Evolutionary conservation across 2,329 filamentous ascomycete genomes (phyloP), one percentile per base, ranked within the genome.

Genomic region (Diaporthe citri): DNA sequence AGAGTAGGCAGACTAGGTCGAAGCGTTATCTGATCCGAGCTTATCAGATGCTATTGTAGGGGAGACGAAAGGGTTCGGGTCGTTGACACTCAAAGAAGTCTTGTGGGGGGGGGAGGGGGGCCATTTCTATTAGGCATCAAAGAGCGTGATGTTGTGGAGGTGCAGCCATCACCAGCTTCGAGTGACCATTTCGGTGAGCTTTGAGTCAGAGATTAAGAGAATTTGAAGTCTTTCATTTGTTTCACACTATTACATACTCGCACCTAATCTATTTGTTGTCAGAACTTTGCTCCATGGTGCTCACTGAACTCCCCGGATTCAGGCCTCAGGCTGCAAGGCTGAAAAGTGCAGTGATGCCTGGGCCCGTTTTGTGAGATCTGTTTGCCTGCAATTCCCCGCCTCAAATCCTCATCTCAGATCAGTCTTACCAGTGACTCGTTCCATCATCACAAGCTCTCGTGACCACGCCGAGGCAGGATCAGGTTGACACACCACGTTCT

Each of bases 251-350:
- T 31, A 8, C 9, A 20, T 20, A 17, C 17, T 7, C 22, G 7
- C 39, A 2, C 3, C 36, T 22, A 17, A 20, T 39, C 13, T 2
- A 13, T 17, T 28, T 2, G 31, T 10, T 25, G 34, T 8, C 20
- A 28, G 34, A 12, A 25, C 15, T 4, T 17, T 39, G 12, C 8
- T 39, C 34, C 7, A 31, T 12, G 41, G n/a, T 17, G 34, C 51
- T 15, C 17, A 17, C 46, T 10, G 15, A 36, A 25, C 66, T 7
- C 10, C 8, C 20, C 20, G 13, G 13, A 17, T 59, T 31, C 67
- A 34, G 52, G 71, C 74, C 71, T 77, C 36, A 77, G 76, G 76
- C 76, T 72, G 13, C 25, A 74, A 77, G 76, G 74, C 71, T 73
- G 72, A 52, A 73, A 48, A 34, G 20, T 41, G 76, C 70, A 75